Evolutionary conservation across 179 eudicot species (phyloP), one percentile per base, ranked within the genome.

Genomic region (Carnegiea gigantea): DNA sequence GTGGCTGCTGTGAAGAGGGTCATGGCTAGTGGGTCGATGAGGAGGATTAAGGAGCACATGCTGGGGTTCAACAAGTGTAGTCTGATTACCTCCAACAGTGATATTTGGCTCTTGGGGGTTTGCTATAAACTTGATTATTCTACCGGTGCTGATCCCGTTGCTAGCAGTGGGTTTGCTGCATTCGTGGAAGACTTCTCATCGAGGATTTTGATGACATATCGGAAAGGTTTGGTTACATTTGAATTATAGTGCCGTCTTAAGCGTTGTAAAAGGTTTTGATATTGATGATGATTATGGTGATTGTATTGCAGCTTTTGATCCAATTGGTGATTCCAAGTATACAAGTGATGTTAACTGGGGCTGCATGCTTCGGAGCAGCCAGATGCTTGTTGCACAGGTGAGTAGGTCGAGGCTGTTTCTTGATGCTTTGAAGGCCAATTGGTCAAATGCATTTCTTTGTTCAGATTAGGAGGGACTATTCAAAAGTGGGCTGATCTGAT

Each of bases 311-410:
- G 99, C 98, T 21, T 96, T 96, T 86, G 86, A 85, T 77, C 88
- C 97, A 36, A 94, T 96, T 88, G 97, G 91, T 79, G 97, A 94
- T 70, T 87, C 97, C 1, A 96, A 93, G 92, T 92, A 91, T 85
- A 93, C 92, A n/a, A 96, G 98, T 70, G 99, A 95, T 82, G 95
- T 93, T 53, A 85, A 89, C 76, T 96, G 99, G 98, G 99, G 99
- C 11, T 96, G 98, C 84, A 96, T 96, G 99, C 92, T 94, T 81
- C 93, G 98, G 77, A 96, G 98, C 85, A 92, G 98, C 84, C 98
- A 96, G 88, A 96, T 96, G 99, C 98, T 96, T 83, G 88, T 92
- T 81, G 99, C 97, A 51, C 98, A 96, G 89, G 97, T 89, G 84
- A 83, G 83, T 57, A 18, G 53, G 20, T 77, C 24, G 36, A 7